Conservation (phyloP, 371 early-diverging fungal genomes). For the Sporodiniella umbellata region DNA sequence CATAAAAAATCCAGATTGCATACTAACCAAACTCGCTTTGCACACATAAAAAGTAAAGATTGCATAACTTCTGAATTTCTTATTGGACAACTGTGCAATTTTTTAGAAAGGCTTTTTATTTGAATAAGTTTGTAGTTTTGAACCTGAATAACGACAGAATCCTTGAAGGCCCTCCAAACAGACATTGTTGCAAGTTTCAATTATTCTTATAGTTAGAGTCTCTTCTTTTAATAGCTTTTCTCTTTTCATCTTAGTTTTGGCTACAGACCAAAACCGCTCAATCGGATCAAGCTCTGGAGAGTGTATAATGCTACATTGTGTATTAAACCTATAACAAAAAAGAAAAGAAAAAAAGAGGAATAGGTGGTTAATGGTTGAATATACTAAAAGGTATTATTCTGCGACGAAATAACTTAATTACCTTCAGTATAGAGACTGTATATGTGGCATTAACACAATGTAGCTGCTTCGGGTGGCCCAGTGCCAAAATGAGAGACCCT, state of each 20-base stretch:
- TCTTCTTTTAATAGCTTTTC: conserved; percentile 13
- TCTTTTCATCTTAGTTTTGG: conserved; percentile 12
- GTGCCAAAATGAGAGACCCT: too few species aligned
- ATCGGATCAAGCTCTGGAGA: conserved; percentile 18
- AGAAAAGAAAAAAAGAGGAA: too few species aligned
- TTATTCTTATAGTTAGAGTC: conserved; percentile 8
- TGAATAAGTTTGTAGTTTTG: conserved; percentile 13
- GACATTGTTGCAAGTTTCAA: conserved; percentile 6
- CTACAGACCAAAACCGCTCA: conserved; percentile 18
- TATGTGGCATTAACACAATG: too few species aligned
- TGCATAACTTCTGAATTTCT: background rate
- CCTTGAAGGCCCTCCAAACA: conserved; percentile 7
- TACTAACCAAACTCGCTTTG: background rate
- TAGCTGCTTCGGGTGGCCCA: too few species aligned
- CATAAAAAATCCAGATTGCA: conserved; percentile 3
- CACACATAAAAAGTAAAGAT: conserved; percentile 1
- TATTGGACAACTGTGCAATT: background rate
- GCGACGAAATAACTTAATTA: too few species aligned
- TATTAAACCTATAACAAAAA: conserved; percentile 14
- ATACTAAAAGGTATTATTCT: too few species aligned
- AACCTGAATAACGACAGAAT: conserved; percentile 11
- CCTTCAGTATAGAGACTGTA: too few species aligned
- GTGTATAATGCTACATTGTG: too few species aligned
- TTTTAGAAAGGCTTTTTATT: conserved; percentile 8
- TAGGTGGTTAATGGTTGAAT: too few species aligned